These are phyloP conservation scores for Herpetospermum pedunculosum DNA, from an alignment of 306 rosid genomes.

Conservation along the genomic window DNA sequence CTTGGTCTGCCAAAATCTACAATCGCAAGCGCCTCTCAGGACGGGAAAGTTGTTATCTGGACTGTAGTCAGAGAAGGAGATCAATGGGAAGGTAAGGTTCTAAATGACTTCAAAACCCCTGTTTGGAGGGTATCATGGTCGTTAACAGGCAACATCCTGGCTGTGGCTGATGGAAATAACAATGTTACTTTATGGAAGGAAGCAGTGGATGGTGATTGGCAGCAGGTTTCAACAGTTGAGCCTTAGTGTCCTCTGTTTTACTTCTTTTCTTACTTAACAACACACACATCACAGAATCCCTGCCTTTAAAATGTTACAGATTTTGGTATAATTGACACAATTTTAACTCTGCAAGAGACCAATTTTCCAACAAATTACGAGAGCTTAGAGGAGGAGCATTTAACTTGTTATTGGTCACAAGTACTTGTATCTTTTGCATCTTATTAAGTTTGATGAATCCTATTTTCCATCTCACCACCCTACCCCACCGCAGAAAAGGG, in stretches of 20 bases:
- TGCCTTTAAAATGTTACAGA: not conserved
- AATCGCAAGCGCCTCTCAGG: slow-evolving; percentile 70
- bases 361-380: not conserved
- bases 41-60: slow-evolving; percentile 72
- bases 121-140: slow-evolving; percentile 93
- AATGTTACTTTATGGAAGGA: slow-evolving; percentile 75
- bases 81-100: slow-evolving; percentile 68
- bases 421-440: not conserved
- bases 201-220: slow-evolving; percentile 85
- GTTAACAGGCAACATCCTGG: slow-evolving; percentile 67
- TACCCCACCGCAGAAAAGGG: not conserved
- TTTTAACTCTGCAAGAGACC: not conserved
- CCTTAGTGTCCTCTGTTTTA: slow-evolving; percentile 27
- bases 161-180: slow-evolving; percentile 81
- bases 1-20: slow-evolving; percentile 82
- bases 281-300: not conserved
- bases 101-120: slow-evolving; percentile 60
- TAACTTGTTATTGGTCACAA: not conserved
- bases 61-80: slow-evolving; percentile 67
- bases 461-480: not conserved
- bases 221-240: slow-evolving; percentile 68
- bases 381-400: not conserved
- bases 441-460: not conserved
- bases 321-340: not conserved
- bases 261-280: not conserved